Evolutionary conservation across 2,329 filamentous ascomycete species (phyloP), one percentile per base, ranked within the genome.

Genomic region (Sporothrix pseudoabietina): DNA sequence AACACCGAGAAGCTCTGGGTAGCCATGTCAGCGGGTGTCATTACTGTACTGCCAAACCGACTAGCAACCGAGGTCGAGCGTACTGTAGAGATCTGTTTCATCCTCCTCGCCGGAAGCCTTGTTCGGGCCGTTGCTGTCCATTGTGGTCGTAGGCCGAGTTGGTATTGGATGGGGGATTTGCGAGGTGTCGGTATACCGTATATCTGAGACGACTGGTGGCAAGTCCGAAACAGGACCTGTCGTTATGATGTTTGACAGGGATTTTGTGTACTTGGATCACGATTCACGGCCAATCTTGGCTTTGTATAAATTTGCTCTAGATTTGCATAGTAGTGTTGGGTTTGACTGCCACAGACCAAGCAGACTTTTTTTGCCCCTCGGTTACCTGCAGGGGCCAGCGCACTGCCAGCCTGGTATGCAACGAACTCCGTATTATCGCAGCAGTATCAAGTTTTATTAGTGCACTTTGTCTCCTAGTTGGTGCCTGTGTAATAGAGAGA

Each of bases 1-100:
- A 78, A 98, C 88, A 74, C 89, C 92, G 75, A 98, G 89, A 78
- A 97, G 86, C 84, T 91, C 94, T 97, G 79, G 4, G 26, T 14
- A n/a, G 22, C 12, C 10, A 19, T 44, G 66, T 74, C 32, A 74
- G 73, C 65, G 41, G 32, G n/a, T 35, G 3, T 16, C 9, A 22
- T 9, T 35, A 0, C 10, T 16, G 9, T 14, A 10, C n/a, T 14
- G 32, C 7, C 10, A 22, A 1, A 22, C 8, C 39, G 19, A 16
- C n/a, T 6, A 39, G 26, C 6, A 9, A 39, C 5, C n/a, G 4
- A 35, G n/a, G 9, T 8, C 14, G n/a, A 3, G 32, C 65, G 44
- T 78, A 84, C 83, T 82, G 78, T 91, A 91, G 78, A 91, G 85
- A 79, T 91, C 88, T 75, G 86, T 78, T 76, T 89, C 87, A 76